Evolutionary conservation across 148 eudicot species (phyloP).

Genomic region (Persicaria tinctoria): DNA sequence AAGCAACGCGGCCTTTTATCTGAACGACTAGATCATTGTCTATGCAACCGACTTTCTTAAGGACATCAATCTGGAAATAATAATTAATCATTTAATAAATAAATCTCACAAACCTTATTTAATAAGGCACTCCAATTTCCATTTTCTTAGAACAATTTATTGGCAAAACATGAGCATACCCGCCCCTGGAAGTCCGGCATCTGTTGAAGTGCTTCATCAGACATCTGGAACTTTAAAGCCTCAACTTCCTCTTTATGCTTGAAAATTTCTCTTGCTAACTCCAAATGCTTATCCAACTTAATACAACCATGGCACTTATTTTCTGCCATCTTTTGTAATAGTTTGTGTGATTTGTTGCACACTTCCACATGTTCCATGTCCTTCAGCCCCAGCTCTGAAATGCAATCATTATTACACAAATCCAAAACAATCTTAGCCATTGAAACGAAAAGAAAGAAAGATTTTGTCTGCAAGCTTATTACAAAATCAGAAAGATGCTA

Average conservation of each 20-base stretch:
- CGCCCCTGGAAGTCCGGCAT: slow-evolving; percentile 99
- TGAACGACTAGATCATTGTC: slow-evolving; percentile 95
- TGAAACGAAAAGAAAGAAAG: neutral
- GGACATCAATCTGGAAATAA: slow-evolving; percentile 70
- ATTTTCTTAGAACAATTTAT: neutral
- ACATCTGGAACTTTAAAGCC: slow-evolving; percentile 75
- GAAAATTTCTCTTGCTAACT: slow-evolving; percentile 54
- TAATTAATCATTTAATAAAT: neutral
- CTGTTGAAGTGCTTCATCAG: slow-evolving; percentile 97
- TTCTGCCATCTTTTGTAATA: slow-evolving; percentile 70
- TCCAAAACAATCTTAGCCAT: neutral
- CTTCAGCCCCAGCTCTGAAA: slow-evolving; percentile 82
- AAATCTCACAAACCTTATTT: neutral
- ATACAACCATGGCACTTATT: slow-evolving; percentile 94
- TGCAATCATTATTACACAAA: slow-evolving; percentile 11
- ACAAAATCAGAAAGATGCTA: neutral
- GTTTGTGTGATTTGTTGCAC: slow-evolving; percentile 53
- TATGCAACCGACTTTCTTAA: slow-evolving; percentile 83
- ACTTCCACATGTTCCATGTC: slow-evolving; percentile 53
- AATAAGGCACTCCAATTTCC: neutral
- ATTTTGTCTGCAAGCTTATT: neutral
- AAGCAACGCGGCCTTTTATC: slow-evolving; percentile 98
- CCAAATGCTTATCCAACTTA: slow-evolving; percentile 79
- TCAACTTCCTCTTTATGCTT: slow-evolving; percentile 68
- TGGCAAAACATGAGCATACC: slow-evolving; percentile 35